phyloP scores from a whole-genome alignment of 2,329 filamentous ascomycete genomes.

The Botrytis byssoidea region DNA sequence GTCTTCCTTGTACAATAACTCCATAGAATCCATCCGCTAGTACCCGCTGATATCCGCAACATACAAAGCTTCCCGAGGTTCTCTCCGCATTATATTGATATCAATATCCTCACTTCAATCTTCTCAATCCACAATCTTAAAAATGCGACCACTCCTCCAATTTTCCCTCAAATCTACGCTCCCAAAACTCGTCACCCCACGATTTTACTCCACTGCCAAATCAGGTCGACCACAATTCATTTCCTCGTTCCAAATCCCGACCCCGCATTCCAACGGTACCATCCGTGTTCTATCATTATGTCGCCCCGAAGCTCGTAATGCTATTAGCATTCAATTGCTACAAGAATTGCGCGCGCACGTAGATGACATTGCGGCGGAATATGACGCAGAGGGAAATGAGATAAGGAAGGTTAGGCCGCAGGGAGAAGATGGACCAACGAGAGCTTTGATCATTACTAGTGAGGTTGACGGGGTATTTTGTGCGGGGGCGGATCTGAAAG shows the following conservation, averaged over 20 bases:
- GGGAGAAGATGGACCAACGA: constrained; percentile 57
- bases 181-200: constrained; percentile 16
- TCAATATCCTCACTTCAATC: neutral
- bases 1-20: neutral
- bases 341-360: constrained; percentile 69
- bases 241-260: constrained; percentile 16
- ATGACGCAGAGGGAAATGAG: constrained; percentile 56
- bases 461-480: constrained; percentile 88
- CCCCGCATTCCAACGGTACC: constrained; percentile 52
- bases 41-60: constrained; percentile 2
- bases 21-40: neutral
- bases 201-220: constrained; percentile 23
- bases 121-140: neutral
- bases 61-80: neutral
- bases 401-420: constrained; percentile 48
- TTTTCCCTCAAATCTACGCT: constrained; percentile 21
- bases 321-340: constrained; percentile 79
- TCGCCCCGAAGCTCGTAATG: constrained; percentile 81
- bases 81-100: neutral
- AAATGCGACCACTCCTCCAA: constrained; percentile 6
- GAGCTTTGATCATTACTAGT: constrained; percentile 80
- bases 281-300: constrained; percentile 89
- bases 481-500: constrained; percentile 91
- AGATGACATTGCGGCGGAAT: constrained; percentile 65
- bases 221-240: constrained; percentile 18